phyloP scores from a whole-genome alignment of 208 protist genomes.

The Wallacemonas sp. region DNA sequence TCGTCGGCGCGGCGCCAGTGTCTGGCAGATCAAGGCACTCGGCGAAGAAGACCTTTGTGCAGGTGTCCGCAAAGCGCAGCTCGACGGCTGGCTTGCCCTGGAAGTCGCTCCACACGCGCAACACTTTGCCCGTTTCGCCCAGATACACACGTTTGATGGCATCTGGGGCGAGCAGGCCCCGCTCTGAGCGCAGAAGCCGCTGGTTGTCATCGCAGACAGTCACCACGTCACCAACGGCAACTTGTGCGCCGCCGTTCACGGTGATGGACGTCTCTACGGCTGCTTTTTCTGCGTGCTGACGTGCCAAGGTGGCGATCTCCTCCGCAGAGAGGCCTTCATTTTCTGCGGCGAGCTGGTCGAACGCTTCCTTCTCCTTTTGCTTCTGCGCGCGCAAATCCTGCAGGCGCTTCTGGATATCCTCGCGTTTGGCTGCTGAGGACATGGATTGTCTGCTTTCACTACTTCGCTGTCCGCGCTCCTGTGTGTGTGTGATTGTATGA shows the following conservation, averaged over 20 bases:
- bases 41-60: conserved; percentile 71
- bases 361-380: conserved; percentile 63
- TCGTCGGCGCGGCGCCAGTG: no score
- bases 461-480: no score
- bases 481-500: no score
- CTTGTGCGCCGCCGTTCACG: conserved; percentile 34
- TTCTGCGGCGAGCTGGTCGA: conserved; percentile 50
- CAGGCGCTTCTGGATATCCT: conserved; percentile 76
- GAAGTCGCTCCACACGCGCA: conserved; percentile 63
- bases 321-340: conserved; percentile 38
- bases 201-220: conserved; percentile 53
- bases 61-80: conserved; percentile 82
- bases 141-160: conserved; percentile 82
- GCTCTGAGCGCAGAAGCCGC: conserved; percentile 43
- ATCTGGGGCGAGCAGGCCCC: conserved; percentile 60
- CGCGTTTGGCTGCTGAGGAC: conserved; percentile 34
- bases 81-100: conserved; percentile 81
- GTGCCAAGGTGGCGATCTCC: conserved; percentile 56
- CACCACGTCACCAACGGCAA: conserved; percentile 63
- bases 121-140: conserved; percentile 67
- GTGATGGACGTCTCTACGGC: conserved; percentile 10
- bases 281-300: conserved; percentile 35
- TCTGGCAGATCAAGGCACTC: conserved; percentile 56
- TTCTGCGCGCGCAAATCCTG: conserved; percentile 57
- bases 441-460: no score